Evolutionary conservation across 208 protist genomes (phyloP), one percentile per base, ranked within the genome.

Genomic region (Acanthamoeba culbertsoni): DNA sequence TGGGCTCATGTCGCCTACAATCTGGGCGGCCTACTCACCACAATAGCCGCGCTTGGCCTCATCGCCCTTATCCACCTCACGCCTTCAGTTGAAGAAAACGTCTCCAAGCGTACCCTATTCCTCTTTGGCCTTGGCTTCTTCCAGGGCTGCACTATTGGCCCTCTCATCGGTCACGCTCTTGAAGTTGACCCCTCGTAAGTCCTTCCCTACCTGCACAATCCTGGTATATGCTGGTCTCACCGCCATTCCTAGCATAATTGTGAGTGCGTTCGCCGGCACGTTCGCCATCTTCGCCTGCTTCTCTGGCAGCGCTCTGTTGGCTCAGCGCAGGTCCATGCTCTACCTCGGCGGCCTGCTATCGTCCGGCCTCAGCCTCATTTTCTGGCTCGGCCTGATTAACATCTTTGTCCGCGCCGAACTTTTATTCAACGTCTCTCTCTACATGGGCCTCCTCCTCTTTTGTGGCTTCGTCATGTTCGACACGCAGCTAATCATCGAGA

Each of bases 391-490:
- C 73, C 14, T 84, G 18, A 26, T 40, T 28, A 84, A 84, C 43
- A 2, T 84, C 45, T 84, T 84, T 20, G 1, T 57, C 23, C 42
- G 73, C 28, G 26, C 43, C 23, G 73, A 53, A 26, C 45, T 57
- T 37, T 33, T 84, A 7, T 28, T 7, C 73, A 84, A 57, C 73
- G 73, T 84, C 12, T 20, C 4, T 7, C 26, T 84, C 23, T 84
- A 84, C 42, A 2, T n/a, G 5, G 73, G 73, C 42, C 73, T 84
- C 42, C 40, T 84, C 28, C 16, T 84, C 45, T 84, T 84, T 43
- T 33, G 73, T 43, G 73, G 73, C 73, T 84, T 84, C 42, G 73
- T 84, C 18, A 84, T 84, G 73, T 84, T 84, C 18, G 73, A 84
- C 46, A 84, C 73, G n/a, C 73, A 84, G 73, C 45, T 84, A 20